A percentile compares a stretch with the other conserved stretches of the same genome.
Conservation (phyloP, 768 basidiomycete species). For the Kwoniella europaea region DNA sequence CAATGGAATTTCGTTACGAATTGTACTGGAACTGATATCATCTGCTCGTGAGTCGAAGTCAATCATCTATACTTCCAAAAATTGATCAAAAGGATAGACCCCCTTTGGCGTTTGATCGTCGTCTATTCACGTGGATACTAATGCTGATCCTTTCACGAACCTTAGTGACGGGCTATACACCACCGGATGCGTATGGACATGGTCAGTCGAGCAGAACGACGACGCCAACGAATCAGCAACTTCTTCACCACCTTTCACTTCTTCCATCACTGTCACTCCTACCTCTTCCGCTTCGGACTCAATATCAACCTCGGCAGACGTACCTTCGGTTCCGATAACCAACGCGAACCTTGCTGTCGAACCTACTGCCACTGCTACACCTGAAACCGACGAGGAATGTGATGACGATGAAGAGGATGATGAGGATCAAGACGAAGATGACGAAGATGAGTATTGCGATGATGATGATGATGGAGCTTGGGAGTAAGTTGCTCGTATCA, state of each 20-base stretch:
- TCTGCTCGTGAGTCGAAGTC: conserved; percentile 25
- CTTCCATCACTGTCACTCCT: conserved; percentile 4
- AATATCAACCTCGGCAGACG: background rate
- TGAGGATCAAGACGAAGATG: conserved; percentile 12
- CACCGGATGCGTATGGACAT: conserved; percentile 26
- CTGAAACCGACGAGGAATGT: conserved; percentile 12
- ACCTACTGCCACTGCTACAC: conserved; percentile 1
- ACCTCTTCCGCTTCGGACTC: conserved; percentile 1
- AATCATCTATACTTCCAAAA: background rate
- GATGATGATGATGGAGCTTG: conserved; percentile 19
- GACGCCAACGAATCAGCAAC: conserved; percentile 15
- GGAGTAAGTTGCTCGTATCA: conserved; percentile 2
- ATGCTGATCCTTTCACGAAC: conserved; percentile 1
- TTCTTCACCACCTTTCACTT: conserved; percentile 9
- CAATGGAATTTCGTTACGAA: conserved; percentile 26
- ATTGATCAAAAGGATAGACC: background rate
- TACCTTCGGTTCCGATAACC: conserved; percentile 3
- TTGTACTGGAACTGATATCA: conserved; percentile 24
- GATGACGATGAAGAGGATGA: conserved; percentile 15
- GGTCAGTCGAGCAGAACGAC: conserved; percentile 20
- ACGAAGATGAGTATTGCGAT: conserved; percentile 9
- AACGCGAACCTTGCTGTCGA: conserved; percentile 9
- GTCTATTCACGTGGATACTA: background rate
- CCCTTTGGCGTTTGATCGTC: background rate
- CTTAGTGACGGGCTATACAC: conserved; percentile 21